phyloP scores from a whole-genome alignment of 225 moss, liverwort and hornwort species.

The Physcomitrium patens region DNA sequence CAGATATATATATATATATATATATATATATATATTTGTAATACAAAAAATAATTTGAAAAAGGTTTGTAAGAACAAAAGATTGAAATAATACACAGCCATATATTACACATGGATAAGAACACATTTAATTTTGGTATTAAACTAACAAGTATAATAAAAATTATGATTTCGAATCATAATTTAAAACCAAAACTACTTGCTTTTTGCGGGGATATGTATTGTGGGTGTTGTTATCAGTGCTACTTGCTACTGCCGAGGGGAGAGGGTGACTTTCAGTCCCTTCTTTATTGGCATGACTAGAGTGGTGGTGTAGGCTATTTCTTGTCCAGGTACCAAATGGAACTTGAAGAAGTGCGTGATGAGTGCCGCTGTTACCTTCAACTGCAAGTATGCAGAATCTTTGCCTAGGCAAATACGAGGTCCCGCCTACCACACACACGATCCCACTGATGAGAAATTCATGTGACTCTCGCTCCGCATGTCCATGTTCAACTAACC shows the following conservation, averaged over 20 bases:
- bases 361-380: constrained; percentile 63
- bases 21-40: too few relatives aligned
- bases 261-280: constrained; percentile 39
- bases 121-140: too few relatives aligned
- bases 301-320: constrained; percentile 32
- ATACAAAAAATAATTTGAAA: too few relatives aligned
- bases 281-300: constrained; percentile 42
- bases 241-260: constrained; percentile 27
- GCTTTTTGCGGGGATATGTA: too few relatives aligned
- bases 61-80: too few relatives aligned
- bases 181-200: too few relatives aligned
- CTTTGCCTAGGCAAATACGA: constrained; percentile 79
- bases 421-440: constrained; percentile 72
- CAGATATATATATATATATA: too few relatives aligned
- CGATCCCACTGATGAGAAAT: constrained; percentile 6
- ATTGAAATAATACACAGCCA: too few relatives aligned
- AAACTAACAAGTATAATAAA: too few relatives aligned
- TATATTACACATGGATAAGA: too few relatives aligned
- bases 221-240: too few relatives aligned
- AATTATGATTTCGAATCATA: too few relatives aligned
- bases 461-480: not conserved
- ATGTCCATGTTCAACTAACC: not conserved
- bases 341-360: constrained; percentile 70
- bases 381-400: constrained; percentile 77
- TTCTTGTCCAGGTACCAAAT: constrained; percentile 48